Percentiles rank a stretch among this genome's conserved stretches.
phyloP scores from a whole-genome alignment of 2,329 filamentous ascomycete genomes.

The Coleophoma crateriformis region DNA sequence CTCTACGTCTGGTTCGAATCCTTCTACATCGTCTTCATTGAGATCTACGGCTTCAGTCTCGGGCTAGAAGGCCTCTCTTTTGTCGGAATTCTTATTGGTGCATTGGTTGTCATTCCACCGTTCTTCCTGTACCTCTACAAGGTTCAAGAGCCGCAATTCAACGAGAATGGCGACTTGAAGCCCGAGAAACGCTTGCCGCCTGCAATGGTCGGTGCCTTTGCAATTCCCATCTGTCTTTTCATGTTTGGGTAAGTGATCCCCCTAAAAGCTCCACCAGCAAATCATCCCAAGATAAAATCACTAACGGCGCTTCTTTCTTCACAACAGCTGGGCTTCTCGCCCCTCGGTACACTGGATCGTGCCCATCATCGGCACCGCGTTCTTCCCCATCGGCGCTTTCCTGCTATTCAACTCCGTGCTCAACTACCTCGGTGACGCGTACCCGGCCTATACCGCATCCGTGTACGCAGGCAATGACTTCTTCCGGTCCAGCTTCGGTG shows the following conservation, averaged over 20 bases:
- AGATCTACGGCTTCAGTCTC: constrained; percentile 52
- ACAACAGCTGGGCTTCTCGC: constrained; percentile 44
- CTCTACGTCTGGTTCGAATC: constrained; percentile 61
- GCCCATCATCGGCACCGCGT: constrained; percentile 42
- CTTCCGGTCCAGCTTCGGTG: constrained; percentile 26
- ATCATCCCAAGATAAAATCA: neutral
- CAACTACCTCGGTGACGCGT: constrained; percentile 33
- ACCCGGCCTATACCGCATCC: constrained; percentile 31
- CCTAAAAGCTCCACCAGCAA: neutral
- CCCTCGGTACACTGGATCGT: constrained; percentile 49
- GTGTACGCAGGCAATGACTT: constrained; percentile 33
- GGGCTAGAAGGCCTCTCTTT: constrained; percentile 55
- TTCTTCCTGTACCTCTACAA: constrained; percentile 46
- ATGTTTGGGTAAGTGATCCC: constrained; percentile 44
- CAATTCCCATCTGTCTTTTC: constrained; percentile 54
- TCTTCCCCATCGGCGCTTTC: constrained; percentile 35
- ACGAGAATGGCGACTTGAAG: constrained; percentile 37
- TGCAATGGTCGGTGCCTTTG: constrained; percentile 44
- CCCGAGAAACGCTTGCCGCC: constrained; percentile 48
- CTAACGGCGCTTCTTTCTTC: too few relatives aligned
- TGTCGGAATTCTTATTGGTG: constrained; percentile 44
- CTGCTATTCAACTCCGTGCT: constrained; percentile 41
- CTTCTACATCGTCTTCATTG: constrained; percentile 53
- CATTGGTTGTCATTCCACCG: constrained; percentile 42
- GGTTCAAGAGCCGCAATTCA: constrained; percentile 40